Conservation (phyloP, 345 rosid genomes). For the Rhodamnia rubescens region DNA sequence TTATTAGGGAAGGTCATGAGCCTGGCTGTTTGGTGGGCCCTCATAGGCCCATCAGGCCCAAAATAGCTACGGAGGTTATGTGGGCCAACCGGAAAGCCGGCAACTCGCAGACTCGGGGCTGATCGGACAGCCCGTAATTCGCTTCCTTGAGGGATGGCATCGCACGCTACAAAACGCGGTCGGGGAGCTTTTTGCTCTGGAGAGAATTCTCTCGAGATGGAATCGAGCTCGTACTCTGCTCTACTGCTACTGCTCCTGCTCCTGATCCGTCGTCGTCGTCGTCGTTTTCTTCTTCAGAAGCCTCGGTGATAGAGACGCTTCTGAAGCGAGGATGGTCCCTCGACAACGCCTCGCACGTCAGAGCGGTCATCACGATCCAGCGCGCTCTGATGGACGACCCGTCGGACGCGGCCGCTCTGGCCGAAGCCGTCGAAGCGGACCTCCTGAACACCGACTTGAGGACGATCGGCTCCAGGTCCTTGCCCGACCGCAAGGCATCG, state of each 20-base stretch:
- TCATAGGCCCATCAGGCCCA: not conserved
- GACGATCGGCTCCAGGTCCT: constrained; percentile 51
- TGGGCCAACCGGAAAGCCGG: not conserved
- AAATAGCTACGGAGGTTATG: not conserved
- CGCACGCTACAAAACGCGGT: not conserved
- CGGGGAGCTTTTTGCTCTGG: not conserved
- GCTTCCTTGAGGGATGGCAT: not conserved
- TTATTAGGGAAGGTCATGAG: not conserved
- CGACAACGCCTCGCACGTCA: constrained; percentile 28
- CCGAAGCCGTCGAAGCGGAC: constrained; percentile 56
- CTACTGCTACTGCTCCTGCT: not conserved
- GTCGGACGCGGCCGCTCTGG: constrained; percentile 19
- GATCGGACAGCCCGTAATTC: not conserved
- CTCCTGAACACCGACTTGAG: constrained; percentile 66
- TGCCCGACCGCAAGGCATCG: constrained; percentile 53
- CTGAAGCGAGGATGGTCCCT: constrained; percentile 65
- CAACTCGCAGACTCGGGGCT: not conserved
- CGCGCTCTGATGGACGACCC: constrained; percentile 35
- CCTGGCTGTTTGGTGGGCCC: not conserved
- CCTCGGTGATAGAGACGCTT: constrained; percentile 39
- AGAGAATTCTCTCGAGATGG: not conserved
- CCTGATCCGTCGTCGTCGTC: not conserved
- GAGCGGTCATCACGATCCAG: constrained; percentile 21
- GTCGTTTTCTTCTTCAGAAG: not conserved
- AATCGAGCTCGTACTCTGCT: not conserved